A percentile compares a stretch with the other conserved stretches of the same genome.
phyloP scores from a whole-genome alignment of 768 basidiomycete species.

The Suillus hirtellus region DNA sequence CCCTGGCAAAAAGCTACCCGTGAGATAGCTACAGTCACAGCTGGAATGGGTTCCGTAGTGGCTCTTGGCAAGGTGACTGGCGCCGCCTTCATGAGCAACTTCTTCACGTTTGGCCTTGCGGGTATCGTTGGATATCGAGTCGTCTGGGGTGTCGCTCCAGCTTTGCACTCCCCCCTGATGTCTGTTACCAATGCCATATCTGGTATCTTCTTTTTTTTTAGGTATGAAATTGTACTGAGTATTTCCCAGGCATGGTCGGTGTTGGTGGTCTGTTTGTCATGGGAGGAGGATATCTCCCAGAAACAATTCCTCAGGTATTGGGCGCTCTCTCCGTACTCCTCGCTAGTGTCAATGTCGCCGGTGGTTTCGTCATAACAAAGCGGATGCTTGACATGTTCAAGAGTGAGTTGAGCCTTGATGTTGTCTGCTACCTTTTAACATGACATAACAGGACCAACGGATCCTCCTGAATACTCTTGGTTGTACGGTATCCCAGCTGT shows the following conservation, averaged over 20 bases:
- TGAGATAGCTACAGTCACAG: slow-evolving; percentile 73
- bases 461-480: slow-evolving; percentile 88
- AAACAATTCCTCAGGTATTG: slow-evolving; percentile 75
- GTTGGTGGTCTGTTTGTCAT: slow-evolving; percentile 87
- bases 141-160: slow-evolving; percentile 88
- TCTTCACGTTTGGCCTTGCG: slow-evolving; percentile 87
- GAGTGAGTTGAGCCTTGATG: slow-evolving; percentile 43
- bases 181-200: slow-evolving; percentile 90
- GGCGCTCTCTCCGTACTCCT: slow-evolving; percentile 85
- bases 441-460: slow-evolving; percentile 59
- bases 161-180: slow-evolving; percentile 88
- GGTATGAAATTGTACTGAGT: not conserved
- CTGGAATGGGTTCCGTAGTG: slow-evolving; percentile 72
- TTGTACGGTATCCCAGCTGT: slow-evolving; percentile 78
- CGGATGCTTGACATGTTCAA: slow-evolving; percentile 95
- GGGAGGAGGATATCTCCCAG: slow-evolving; percentile 85
- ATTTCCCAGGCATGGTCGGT: slow-evolving; percentile 64
- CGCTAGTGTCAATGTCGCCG: slow-evolving; percentile 85
- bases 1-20: slow-evolving; percentile 83
- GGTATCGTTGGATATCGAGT: slow-evolving; percentile 86
- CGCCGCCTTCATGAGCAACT: slow-evolving; percentile 83
- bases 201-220: slow-evolving; percentile 42
- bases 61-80: slow-evolving; percentile 80
- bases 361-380: slow-evolving; percentile 88
- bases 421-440: slow-evolving; percentile 7